Evolutionary conservation across 2,329 filamentous ascomycete genomes (phyloP), one percentile per base, ranked within the genome.

Genomic region (Colletotrichum camelliae): DNA sequence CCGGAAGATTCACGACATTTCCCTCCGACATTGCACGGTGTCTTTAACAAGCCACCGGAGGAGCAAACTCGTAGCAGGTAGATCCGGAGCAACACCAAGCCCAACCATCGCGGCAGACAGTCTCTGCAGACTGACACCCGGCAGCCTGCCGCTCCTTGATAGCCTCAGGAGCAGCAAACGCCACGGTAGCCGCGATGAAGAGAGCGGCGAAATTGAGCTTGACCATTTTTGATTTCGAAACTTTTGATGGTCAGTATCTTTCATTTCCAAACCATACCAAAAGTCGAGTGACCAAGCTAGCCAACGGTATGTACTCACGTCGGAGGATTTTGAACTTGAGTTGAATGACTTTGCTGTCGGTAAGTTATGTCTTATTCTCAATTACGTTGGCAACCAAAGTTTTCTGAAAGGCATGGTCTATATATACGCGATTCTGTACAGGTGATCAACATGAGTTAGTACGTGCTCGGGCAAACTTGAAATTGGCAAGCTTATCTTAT

Each of bases 31-130:
- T 2, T 4, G 10, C 29, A 33, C 31, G 27, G 8, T 35, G 16
- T 24, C 21, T 27, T 16, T 8, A 75, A 61, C 72, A 75, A 10
- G 67, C 68, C 5, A 48, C 18, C 4, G 68, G 72, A 6, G 72
- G 72, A 3, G 67, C 68, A 24, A 75, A 75, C 39, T 75, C 52
- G n/a, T 71, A 75, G 31, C 72, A 69, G 9, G 61, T 27, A 10
- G 52, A 24, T 12, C 60, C 24, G 2, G 6, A 39, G 31, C 72
- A 75, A 8, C 72, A 75, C 72, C 72, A 75, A 4, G 72, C 72
- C 48, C 48, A 71, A 18, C 72, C 72, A 18, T 72, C 31, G 15
- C 72, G 72, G 16, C 72, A 75, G 12, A 75, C 68, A 1, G 72
- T 72, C 2, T 67, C 7, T 6, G 43, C 27, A n/a, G 72, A 68